phyloP scores from a whole-genome alignment of 1,284 basidiomycete species.

The Leucoagaricus sp. region DNA sequence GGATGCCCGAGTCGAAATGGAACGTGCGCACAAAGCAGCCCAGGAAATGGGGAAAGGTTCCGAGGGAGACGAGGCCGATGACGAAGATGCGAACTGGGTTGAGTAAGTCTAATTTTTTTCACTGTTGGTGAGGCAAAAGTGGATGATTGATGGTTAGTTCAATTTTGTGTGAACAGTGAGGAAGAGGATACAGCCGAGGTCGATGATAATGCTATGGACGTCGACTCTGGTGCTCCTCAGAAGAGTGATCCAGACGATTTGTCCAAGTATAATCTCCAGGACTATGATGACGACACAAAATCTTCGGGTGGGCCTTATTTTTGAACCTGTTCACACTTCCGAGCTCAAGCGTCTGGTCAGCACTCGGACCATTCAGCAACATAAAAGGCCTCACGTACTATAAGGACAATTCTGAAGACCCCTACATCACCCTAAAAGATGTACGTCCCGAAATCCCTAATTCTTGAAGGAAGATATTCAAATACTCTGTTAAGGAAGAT shows the following conservation, averaged over 20 bases:
- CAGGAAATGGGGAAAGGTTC: conserved; percentile 68
- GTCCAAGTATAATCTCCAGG: conserved; percentile 90
- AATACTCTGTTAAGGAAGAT: conserved; percentile 34
- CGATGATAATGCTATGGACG: conserved; percentile 67
- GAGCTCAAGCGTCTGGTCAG: conserved; percentile 36
- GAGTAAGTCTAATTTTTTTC: conserved; percentile 63
- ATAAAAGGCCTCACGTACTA: conserved; percentile 96
- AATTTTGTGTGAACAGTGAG: conserved; percentile 34
- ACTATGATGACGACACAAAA: conserved; percentile 87
- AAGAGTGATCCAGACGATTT: conserved; percentile 73
- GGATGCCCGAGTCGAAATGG: conserved; percentile 84
- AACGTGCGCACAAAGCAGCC: conserved; percentile 79
- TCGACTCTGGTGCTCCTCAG: conserved; percentile 48
- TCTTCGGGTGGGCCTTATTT: conserved; percentile 47
- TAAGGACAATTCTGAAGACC: conserved; percentile 91
- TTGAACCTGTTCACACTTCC: not conserved
- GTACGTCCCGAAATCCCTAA: conserved; percentile 40
- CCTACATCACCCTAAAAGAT: conserved; percentile 96
- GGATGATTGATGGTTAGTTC: conserved; percentile 26
- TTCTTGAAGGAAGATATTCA: conserved; percentile 12
- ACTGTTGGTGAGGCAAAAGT: conserved; percentile 18
- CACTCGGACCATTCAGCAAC: conserved; percentile 89
- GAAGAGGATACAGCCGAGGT: conserved; percentile 44
- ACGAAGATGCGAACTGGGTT: conserved; percentile 69
- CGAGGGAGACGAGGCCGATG: conserved; percentile 60